phyloP scores from a whole-genome alignment of 305 asterid genomes.

The Fraxinus xanthoxyloides region DNA sequence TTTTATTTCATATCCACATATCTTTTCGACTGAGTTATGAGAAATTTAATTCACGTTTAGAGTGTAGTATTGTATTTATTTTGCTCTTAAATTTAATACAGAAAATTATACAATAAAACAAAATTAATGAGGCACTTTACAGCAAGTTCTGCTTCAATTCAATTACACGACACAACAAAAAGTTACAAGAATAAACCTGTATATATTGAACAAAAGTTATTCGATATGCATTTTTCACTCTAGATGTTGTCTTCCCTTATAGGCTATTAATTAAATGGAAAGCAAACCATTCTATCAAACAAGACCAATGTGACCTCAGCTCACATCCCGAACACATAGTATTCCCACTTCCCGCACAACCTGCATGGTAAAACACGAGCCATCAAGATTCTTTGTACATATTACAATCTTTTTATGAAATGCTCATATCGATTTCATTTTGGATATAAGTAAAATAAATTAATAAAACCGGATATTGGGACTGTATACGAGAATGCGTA shows the following conservation, averaged over 20 bases:
- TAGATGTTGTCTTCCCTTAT: neutral
- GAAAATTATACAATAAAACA: neutral
- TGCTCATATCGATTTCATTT: neutral
- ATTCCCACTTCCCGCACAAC: conserved; percentile 16
- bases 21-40: too few species aligned
- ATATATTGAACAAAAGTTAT: neutral
- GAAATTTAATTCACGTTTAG: too few species aligned
- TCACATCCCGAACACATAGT: conserved; percentile 4
- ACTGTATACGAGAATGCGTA: neutral
- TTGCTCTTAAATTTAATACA: too few species aligned
- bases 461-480: neutral
- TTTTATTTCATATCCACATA: too few species aligned
- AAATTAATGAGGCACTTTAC: neutral
- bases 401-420: neutral
- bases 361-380: neutral
- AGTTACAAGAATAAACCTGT: neutral
- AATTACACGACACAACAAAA: neutral
- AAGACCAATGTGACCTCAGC: conserved; percentile 5
- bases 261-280: neutral
- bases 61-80: too few species aligned
- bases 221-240: neutral
- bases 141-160: neutral
- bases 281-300: neutral
- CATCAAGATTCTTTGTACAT: neutral
- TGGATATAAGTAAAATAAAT: too few species aligned